Conservation (phyloP, 306 rosid species). For the Cicer arietinum region DNA sequence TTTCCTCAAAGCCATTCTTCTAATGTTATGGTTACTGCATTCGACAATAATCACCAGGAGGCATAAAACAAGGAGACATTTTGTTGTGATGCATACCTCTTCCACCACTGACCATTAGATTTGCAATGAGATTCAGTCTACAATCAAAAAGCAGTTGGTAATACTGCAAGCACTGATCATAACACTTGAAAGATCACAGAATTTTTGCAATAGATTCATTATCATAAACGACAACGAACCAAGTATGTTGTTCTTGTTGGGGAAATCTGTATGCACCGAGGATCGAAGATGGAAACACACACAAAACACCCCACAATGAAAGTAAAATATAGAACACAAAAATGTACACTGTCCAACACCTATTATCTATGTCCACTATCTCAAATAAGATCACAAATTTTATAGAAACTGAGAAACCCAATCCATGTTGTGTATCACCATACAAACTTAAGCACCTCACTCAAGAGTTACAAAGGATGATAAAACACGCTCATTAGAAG, state of each 20-base stretch:
- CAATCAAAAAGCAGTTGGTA: conserved; percentile 1
- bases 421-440: neutral
- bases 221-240: neutral
- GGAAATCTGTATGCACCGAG: neutral
- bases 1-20: conserved; percentile 17
- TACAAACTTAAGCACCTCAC: neutral
- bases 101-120: conserved; percentile 12
- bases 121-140: conserved; percentile 8
- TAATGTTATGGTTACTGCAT: neutral
- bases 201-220: neutral
- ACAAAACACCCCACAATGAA: neutral
- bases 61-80: neutral
- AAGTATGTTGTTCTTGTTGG: neutral
- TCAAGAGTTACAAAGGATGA: neutral
- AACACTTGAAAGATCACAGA: neutral
- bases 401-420: neutral
- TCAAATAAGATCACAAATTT: neutral
- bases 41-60: conserved; percentile 11
- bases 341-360: neutral
- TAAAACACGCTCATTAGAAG: too few relatives aligned
- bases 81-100: conserved; percentile 3
- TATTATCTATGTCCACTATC: neutral
- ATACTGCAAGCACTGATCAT: neutral
- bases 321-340: neutral
- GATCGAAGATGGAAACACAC: neutral